Evolutionary conservation across 2,329 filamentous ascomycete species (phyloP), one percentile per base, ranked within the genome.

Genomic region (Xylariaceae sp.): DNA sequence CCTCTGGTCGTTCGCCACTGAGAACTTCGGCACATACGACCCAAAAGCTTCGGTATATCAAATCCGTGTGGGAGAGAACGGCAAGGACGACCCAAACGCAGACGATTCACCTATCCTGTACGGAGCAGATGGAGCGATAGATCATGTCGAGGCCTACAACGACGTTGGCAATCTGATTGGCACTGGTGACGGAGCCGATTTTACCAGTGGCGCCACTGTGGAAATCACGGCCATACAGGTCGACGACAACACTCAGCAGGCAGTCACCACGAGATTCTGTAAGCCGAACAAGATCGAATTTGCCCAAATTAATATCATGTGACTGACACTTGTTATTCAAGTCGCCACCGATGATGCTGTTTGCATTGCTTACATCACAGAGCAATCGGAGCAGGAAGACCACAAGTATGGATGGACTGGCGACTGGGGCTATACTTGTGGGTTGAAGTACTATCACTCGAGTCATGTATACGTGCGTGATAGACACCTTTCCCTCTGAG

Each of bases 321-420:
- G 47, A 38, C 34, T 53, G 31, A 45, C 16, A 43, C 17, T 40
- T 19, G 18, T 34, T 17, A 1, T 49, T 40, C 33, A 16, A 53
- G 51, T 40, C 28, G 46, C 51, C 39, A 39, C 39, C 12, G 31
- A 53, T 17, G 51, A 53, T 42, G 51, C 46, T 22, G 34, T 53
- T 31, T 53, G 51, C 31, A 45, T 53, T 22, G 51, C 51, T 28
- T 47, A 34, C 17, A 53, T 53, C 42, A 49, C 33, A n/a, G 46
- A 39, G 19, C 14, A 39, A 10, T 43, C 51, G 14, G 41, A 45
- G 40, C 44, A 39, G 13, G 46, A 53, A 14, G 45, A 34, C 11
- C 43, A 12, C 7, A 43, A 53, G 42, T 53, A 46, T 46, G 46
- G 41, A 14, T 53, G 51, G 51, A 42, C 39, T 16, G 51, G 51